phyloP scores from a whole-genome alignment of 495 filamentous ascomycete species.

The Neurospora pannonica region DNA sequence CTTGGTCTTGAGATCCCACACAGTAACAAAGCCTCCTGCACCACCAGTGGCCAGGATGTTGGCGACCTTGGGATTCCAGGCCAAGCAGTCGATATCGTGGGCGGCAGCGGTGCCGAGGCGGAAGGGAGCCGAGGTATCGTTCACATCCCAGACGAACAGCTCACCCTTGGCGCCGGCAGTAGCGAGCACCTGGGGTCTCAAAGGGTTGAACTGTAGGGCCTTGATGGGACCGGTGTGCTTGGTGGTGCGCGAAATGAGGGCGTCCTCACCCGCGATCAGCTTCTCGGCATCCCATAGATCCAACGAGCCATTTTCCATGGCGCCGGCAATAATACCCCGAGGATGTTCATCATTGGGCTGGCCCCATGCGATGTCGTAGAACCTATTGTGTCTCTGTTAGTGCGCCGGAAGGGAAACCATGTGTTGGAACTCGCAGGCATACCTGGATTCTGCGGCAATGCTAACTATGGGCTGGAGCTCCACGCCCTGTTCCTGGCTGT shows the following conservation, averaged over 20 bases:
- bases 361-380: constrained; percentile 95
- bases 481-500: constrained; percentile 58
- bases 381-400: constrained; percentile 43
- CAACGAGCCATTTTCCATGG: constrained; percentile 91
- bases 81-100: constrained; percentile 92
- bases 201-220: constrained; percentile 95
- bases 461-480: constrained; percentile 82
- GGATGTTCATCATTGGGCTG: constrained; percentile 65
- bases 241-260: constrained; percentile 75
- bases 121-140: constrained; percentile 79
- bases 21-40: constrained; percentile 89
- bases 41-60: constrained; percentile 95
- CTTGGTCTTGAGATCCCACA: constrained; percentile 97
- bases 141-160: constrained; percentile 89
- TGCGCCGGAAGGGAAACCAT: no score
- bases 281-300: constrained; percentile 93
- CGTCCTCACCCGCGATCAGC: constrained; percentile 58
- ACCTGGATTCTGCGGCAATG: constrained; percentile 85
- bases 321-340: constrained; percentile 84
- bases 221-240: constrained; percentile 93
- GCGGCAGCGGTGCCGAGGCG: constrained; percentile 74
- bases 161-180: constrained; percentile 92
- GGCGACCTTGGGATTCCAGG: constrained; percentile 97
- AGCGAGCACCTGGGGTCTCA: constrained; percentile 80
- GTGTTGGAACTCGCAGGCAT: constrained; percentile 14